phyloP scores from a whole-genome alignment of 306 rosid species.

The Fragaria iinumae region DNA sequence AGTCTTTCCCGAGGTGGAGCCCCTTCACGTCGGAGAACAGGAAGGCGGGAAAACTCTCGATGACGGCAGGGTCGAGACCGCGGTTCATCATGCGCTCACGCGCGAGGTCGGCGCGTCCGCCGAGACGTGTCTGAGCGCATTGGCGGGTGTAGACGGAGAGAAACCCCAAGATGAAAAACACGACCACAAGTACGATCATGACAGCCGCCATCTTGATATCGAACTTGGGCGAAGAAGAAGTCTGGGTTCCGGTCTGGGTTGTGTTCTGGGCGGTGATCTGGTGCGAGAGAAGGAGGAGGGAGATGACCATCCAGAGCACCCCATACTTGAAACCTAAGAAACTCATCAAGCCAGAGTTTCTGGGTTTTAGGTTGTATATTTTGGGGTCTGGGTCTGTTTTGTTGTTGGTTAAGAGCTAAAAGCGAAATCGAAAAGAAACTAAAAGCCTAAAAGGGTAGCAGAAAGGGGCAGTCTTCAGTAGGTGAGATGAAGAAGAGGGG shows the following conservation, averaged over 20 bases:
- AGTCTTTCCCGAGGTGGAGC: constrained; percentile 51
- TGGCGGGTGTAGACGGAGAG: constrained; percentile 86
- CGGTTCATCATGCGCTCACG: constrained; percentile 26
- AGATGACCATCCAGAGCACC: background rate
- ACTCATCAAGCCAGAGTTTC: background rate
- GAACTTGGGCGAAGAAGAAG: constrained; percentile 19
- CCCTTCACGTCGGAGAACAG: constrained; percentile 73
- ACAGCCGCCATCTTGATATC: constrained; percentile 53
- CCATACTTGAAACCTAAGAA: background rate
- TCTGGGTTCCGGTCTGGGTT: background rate
- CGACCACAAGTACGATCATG: constrained; percentile 43
- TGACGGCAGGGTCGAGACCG: constrained; percentile 55
- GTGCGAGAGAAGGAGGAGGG: constrained; percentile 15
- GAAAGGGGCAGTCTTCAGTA: background rate
- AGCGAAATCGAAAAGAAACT: background rate
- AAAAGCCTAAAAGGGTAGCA: background rate
- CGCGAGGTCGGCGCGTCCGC: constrained; percentile 28
- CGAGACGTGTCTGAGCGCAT: constrained; percentile 49
- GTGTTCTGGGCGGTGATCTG: constrained; percentile 41
- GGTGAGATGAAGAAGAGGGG: background rate
- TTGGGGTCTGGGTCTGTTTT: background rate
- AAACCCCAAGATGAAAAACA: constrained; percentile 64
- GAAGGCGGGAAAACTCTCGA: constrained; percentile 70
- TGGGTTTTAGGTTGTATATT: background rate
- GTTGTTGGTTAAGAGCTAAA: background rate